A percentile compares a stretch with the other conserved stretches of the same genome.
phyloP scores from a whole-genome alignment of 2,329 filamentous ascomycete species.

The Scedosporium minutisporum region DNA sequence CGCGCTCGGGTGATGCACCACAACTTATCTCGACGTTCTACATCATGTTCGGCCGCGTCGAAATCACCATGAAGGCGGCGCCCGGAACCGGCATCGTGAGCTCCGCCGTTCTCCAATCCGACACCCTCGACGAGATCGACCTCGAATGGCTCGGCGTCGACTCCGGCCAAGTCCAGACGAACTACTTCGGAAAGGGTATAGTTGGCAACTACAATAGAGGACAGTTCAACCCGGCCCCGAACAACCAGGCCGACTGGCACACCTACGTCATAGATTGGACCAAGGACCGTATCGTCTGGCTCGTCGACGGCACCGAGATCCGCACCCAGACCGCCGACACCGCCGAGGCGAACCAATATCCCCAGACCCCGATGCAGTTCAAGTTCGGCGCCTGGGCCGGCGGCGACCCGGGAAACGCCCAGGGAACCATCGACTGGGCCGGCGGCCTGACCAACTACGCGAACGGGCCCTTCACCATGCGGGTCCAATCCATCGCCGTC shows the following conservation, averaged over 20 bases:
- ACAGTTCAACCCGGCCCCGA: constrained; percentile 59
- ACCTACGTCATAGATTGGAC: constrained; percentile 94
- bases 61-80: constrained; percentile 75
- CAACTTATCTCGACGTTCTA: constrained; percentile 87
- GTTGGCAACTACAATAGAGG: constrained; percentile 81
- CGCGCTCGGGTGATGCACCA: constrained; percentile 70
- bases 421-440: constrained; percentile 85
- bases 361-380: constrained; percentile 91
- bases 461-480: constrained; percentile 77
- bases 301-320: constrained; percentile 67
- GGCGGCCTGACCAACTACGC: constrained; percentile 77
- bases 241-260: constrained; percentile 67
- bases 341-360: constrained; percentile 68
- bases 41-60: constrained; percentile 96
- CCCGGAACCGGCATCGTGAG: constrained; percentile 88
- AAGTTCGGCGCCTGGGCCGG: constrained; percentile 90
- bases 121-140: constrained; percentile 91
- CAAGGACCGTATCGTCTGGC: constrained; percentile 73
- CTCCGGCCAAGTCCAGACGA: constrained; percentile 73
- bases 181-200: constrained; percentile 93
- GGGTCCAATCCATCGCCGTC: constrained; percentile 64
- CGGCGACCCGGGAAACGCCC: constrained; percentile 69
- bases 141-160: constrained; percentile 89
- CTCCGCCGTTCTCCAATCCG: constrained; percentile 82
- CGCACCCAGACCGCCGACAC: constrained; percentile 63